Evolutionary conservation across 768 basidiomycete genomes (phyloP).

Genomic region (Paxillus ammoniavirescens): DNA sequence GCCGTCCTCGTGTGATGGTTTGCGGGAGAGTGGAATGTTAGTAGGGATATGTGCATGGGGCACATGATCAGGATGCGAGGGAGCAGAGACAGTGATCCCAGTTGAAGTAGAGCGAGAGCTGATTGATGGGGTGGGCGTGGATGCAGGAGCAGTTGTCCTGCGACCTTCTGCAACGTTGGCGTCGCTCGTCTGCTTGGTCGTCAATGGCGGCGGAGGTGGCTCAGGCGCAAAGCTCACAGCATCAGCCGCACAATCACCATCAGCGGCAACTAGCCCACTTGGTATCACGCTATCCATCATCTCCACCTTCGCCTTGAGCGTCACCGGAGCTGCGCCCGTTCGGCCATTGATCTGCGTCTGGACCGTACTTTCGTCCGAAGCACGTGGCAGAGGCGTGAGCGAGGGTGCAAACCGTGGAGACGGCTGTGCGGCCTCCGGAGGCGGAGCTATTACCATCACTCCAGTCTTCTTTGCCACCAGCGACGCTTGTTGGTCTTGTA

Average conservation of each 20-base stretch:
- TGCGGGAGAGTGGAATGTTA: constrained; percentile 19
- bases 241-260: constrained; percentile 18
- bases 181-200: constrained; percentile 18
- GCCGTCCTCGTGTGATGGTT: constrained; percentile 49
- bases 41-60: not conserved
- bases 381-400: not conserved
- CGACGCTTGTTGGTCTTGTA: not conserved
- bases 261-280: constrained; percentile 13
- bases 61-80: constrained; percentile 1
- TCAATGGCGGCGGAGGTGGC: constrained; percentile 32
- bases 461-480: not conserved
- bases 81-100: constrained; percentile 7
- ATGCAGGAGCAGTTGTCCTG: not conserved
- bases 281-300: constrained; percentile 21
- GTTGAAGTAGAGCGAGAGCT: constrained; percentile 28
- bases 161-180: not conserved
- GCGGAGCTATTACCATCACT: not conserved
- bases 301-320: constrained; percentile 25
- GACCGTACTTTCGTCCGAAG: not conserved
- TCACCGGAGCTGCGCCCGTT: constrained; percentile 1
- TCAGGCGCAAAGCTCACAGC: constrained; percentile 29
- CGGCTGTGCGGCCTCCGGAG: not conserved
- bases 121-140: constrained; percentile 13
- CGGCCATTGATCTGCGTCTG: constrained; percentile 8
- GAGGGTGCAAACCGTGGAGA: not conserved